phyloP scores from a whole-genome alignment of 2,329 filamentous ascomycete species.

The Knufia petricola region DNA sequence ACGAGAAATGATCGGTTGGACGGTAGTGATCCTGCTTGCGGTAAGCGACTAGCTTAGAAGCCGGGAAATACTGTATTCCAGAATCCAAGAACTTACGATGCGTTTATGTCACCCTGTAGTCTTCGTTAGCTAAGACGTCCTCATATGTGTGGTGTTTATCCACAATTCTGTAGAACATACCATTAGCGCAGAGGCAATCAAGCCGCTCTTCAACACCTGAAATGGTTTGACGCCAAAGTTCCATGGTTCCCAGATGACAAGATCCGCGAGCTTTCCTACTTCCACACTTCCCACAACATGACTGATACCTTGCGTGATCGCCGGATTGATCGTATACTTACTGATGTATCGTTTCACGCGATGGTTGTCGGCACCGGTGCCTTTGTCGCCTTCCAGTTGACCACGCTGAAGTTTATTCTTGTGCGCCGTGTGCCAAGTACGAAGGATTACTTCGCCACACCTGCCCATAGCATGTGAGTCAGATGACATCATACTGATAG shows the following conservation, averaged over 20 bases:
- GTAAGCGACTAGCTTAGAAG: conserved; percentile 80
- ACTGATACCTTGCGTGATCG: conserved; percentile 78
- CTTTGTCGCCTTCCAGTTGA: conserved; percentile 63
- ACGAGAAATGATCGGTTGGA: no score
- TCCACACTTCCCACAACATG: conserved; percentile 82
- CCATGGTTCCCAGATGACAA: conserved; percentile 76
- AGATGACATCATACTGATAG: conserved; percentile 94
- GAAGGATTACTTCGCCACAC: conserved; percentile 82
- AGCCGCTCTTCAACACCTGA: conserved; percentile 74
- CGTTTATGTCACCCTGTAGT: conserved; percentile 63
- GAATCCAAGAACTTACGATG: conserved; percentile 76
- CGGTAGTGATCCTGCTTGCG: conserved; percentile 54
- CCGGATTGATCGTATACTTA: conserved; percentile 95
- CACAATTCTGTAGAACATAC: conserved; percentile 35
- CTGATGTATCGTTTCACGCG: conserved; percentile 84
- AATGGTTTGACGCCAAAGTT: conserved; percentile 82
- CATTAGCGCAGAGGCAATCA: conserved; percentile 78
- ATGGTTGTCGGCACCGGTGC: conserved; percentile 75
- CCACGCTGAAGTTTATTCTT: conserved; percentile 91
- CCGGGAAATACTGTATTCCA: conserved; percentile 72
- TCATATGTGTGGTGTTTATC: neutral
- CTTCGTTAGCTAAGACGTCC: conserved; percentile 3
- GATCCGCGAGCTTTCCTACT: conserved; percentile 78
- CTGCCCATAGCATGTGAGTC: conserved; percentile 96
- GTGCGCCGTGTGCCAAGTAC: conserved; percentile 94